Base-by-base conservation (phyloP, 73 alveolate species). In the Strombidium stylifer region DNA sequence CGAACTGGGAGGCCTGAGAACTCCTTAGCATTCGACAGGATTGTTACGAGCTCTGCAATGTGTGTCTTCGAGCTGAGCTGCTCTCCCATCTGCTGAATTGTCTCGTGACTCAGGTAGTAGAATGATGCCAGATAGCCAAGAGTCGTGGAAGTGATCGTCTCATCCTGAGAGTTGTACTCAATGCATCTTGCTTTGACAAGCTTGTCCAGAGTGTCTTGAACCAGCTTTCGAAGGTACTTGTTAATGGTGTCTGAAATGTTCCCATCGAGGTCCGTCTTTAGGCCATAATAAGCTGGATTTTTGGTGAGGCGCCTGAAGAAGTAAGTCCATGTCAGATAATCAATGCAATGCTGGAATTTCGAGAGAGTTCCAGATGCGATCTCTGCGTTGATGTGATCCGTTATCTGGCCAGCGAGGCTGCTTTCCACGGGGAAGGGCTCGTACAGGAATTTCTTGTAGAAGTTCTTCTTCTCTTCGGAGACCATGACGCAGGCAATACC, bases 351-450 rank as follows among this genome's bases (percentile, higher is more conserved):
- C 28, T 85, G 67, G 41, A 49, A 74, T 42, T 69, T 86, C 21
- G 69, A 66, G 37, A 96, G 69, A 70, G 98, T 92, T 48, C 99
- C 99, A 46, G 98, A 82, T 19, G 97, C 96, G 20, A 97, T 95
- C 80, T 97, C 99, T 12, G 99, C 99, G 62, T 97, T 97, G 32
- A 97, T 57, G 74, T 97, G 99, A 49, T 97, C 99, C 23, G 91
- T 82, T 16, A 97, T 91, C 85, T 94, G 84, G 53, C 86, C 91
- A 19, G 88, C 89, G 49, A 97, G 80, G 37, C 96, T 78, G 58
- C 98, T 87, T 75, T 97, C 99, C 36, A 97, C 98, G 26, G 99
- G 99, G 91, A 94, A 97, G 34, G 99, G 99, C 69, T 94, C 98
- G 73, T 94, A 86, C 55, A 91, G 86, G 93, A 90, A 96, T 75